A percentile compares a stretch with the other conserved stretches of the same genome.
phyloP scores from a whole-genome alignment of 192 early-diverging fungal genomes.

The Backusella liffmaniae region DNA sequence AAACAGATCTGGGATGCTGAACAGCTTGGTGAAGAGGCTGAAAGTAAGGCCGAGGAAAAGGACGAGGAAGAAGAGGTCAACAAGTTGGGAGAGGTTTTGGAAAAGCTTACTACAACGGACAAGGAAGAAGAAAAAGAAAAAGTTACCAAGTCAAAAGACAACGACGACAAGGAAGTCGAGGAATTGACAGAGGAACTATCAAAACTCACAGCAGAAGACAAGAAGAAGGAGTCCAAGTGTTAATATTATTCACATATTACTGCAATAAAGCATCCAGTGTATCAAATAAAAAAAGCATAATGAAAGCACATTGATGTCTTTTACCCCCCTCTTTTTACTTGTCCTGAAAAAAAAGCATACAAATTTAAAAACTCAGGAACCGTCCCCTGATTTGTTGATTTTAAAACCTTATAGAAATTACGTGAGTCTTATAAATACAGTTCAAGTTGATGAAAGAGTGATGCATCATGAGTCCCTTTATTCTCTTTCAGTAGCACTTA shows the following conservation, averaged over 20 bases:
- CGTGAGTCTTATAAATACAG: too few relatives aligned
- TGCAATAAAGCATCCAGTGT: too few relatives aligned
- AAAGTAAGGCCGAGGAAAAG: conserved; percentile 9
- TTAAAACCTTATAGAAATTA: not conserved
- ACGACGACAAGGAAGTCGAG: not conserved
- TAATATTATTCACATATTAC: not conserved
- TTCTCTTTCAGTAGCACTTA: not conserved
- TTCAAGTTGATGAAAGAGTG: too few relatives aligned
- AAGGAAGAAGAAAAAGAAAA: not conserved
- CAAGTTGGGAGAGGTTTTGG: conserved; percentile 19
- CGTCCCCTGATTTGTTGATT: not conserved
- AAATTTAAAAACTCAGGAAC: not conserved
- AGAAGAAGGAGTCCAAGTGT: not conserved
- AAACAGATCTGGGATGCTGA: conserved; percentile 21
- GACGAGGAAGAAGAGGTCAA: conserved; percentile 22
- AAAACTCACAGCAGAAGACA: not conserved
- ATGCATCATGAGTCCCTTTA: not conserved
- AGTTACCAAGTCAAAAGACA: not conserved
- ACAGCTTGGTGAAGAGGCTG: conserved; percentile 6
- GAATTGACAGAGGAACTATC: not conserved
- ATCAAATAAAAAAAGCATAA: not conserved
- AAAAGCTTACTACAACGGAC: conserved; percentile 13
- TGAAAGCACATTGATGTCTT: not conserved
- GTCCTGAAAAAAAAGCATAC: not conserved
- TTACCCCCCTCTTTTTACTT: not conserved